Evolutionary conservation across 2,329 filamentous ascomycete species (phyloP).

Genomic region (Keithomyces neogunnii): DNA sequence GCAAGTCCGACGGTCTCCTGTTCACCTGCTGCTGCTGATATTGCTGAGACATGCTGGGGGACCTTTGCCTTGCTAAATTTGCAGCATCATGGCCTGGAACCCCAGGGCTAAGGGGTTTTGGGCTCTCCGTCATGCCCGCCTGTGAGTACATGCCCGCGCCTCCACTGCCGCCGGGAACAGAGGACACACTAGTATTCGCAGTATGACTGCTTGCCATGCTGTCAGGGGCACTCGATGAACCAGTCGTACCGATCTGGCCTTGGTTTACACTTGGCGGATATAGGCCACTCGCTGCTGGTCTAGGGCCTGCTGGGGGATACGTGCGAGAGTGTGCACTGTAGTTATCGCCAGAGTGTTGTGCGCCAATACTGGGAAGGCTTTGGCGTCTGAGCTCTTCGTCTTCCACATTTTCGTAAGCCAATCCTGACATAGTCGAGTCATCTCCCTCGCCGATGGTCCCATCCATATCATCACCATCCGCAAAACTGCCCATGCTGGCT

Average conservation of each 20-base stretch:
- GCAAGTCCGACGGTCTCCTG: slow-evolving; percentile 46
- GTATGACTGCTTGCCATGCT: slow-evolving; percentile 35
- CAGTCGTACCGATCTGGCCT: slow-evolving; percentile 39
- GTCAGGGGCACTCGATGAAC: slow-evolving; percentile 41
- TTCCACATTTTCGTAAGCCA: slow-evolving; percentile 48
- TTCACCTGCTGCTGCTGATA: slow-evolving; percentile 53
- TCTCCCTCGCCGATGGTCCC: slow-evolving; percentile 41
- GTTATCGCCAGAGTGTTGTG: slow-evolving; percentile 52
- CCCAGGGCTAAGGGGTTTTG: slow-evolving; percentile 71
- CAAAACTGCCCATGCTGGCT: slow-evolving; percentile 76
- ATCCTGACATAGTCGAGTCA: slow-evolving; percentile 48
- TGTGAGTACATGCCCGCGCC: slow-evolving; percentile 60
- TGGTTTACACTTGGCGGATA: slow-evolving; percentile 55
- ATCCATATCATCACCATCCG: slow-evolving; percentile 65
- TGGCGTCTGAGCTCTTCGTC: slow-evolving; percentile 57
- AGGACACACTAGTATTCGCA: slow-evolving; percentile 40
- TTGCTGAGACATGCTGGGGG: slow-evolving; percentile 57
- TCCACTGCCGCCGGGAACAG: slow-evolving; percentile 35
- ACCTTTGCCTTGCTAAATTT: slow-evolving; percentile 47
- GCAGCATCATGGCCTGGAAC: slow-evolving; percentile 43
- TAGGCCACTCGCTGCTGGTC: slow-evolving; percentile 43
- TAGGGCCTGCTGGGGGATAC: slow-evolving; percentile 61
- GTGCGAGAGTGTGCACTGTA: slow-evolving; percentile 61
- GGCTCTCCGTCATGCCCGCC: slow-evolving; percentile 73
- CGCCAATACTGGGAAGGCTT: slow-evolving; percentile 68